These are phyloP conservation scores for Ascochyta koolunga DNA, from an alignment of 2,329 filamentous ascomycete species.

Conservation along the genomic window DNA sequence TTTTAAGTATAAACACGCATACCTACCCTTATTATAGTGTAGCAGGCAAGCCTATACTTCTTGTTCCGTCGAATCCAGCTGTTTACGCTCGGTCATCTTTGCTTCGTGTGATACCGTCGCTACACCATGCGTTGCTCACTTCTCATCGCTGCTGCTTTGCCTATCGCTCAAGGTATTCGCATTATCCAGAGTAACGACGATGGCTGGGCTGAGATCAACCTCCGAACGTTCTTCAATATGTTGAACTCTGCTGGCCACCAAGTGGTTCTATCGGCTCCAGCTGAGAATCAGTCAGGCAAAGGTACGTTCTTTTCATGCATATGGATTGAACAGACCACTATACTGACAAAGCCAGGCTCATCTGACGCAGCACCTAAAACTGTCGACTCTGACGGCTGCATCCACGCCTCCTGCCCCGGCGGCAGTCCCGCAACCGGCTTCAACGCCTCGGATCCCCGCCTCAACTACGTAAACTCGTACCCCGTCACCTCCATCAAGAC, in stretches of 20 bases:
- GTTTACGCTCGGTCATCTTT: not conserved
- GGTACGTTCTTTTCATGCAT: slow-evolving; percentile 48
- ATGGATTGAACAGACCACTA: not conserved
- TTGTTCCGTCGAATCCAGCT: not conserved
- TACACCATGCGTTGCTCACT: slow-evolving; percentile 34
- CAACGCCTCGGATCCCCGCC: slow-evolving; percentile 62
- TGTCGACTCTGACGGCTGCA: slow-evolving; percentile 58
- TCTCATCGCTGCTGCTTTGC: slow-evolving; percentile 33
- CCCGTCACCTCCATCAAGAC: slow-evolving; percentile 68
- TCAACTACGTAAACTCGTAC: slow-evolving; percentile 76
- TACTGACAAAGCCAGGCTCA: slow-evolving; percentile 55
- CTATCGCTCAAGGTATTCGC: slow-evolving; percentile 37
- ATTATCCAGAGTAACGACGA: slow-evolving; percentile 71
- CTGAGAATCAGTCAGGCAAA: slow-evolving; percentile 68
- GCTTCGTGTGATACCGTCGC: not conserved
- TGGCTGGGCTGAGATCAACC: slow-evolving; percentile 74
- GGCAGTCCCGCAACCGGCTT: slow-evolving; percentile 62
- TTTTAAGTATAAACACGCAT: slow-evolving; percentile 19
- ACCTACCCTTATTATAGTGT: not conserved
- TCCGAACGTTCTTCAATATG: slow-evolving; percentile 64
- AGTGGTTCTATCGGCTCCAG: slow-evolving; percentile 69
- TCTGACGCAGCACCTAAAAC: slow-evolving; percentile 55
- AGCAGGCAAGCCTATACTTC: not conserved
- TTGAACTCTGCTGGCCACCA: slow-evolving; percentile 63
- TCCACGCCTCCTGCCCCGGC: slow-evolving; percentile 66